Conservation (phyloP, 208 protist genomes). For the Eutreptiella sp. region DNA sequence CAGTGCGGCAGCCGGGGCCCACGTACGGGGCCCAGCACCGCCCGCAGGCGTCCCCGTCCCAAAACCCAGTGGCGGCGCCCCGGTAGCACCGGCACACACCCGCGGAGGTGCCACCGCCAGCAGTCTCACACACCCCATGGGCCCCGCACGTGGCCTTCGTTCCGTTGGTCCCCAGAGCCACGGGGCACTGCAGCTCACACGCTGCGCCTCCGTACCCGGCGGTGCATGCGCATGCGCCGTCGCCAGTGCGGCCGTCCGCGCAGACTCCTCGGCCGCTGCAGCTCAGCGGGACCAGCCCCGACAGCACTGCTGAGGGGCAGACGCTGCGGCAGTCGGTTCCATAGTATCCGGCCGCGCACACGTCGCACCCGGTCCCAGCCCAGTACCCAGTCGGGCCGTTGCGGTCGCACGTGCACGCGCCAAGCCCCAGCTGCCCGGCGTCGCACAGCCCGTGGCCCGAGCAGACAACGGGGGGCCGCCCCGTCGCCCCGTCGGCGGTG, state of each 20-base stretch:
- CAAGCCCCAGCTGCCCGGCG: constrained; percentile 6
- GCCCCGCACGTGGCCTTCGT: too few species aligned
- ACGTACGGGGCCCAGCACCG: neutral
- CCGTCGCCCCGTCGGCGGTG: neutral
- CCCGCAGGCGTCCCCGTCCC: constrained; percentile 14
- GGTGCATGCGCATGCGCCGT: constrained; percentile 1
- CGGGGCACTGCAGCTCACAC: constrained; percentile 7
- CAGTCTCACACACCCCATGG: too few species aligned
- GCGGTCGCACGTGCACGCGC: constrained; percentile 19
- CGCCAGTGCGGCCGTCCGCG: constrained; percentile 3
- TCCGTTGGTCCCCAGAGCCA: too few species aligned
- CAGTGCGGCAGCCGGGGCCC: neutral
- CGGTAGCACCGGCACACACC: constrained; percentile 18
- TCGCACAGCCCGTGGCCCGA: constrained; percentile 14
- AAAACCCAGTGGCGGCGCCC: constrained; percentile 12
- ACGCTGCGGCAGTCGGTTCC: constrained; percentile 3
- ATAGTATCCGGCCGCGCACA: constrained; percentile 24
- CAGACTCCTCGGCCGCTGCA: constrained; percentile 3
- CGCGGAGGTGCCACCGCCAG: too few species aligned
- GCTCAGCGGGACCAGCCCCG: constrained; percentile 9
- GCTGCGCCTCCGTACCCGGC: constrained; percentile 14
- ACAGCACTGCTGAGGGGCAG: constrained; percentile 6
- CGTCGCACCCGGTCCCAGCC: constrained; percentile 8
- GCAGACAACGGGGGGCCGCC: neutral
- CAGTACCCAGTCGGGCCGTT: constrained; percentile 7